A percentile compares a stretch with the other conserved stretches of the same genome.
phyloP scores from a whole-genome alignment of 257 asterid genomes.

The Lavandula angustifolia region DNA sequence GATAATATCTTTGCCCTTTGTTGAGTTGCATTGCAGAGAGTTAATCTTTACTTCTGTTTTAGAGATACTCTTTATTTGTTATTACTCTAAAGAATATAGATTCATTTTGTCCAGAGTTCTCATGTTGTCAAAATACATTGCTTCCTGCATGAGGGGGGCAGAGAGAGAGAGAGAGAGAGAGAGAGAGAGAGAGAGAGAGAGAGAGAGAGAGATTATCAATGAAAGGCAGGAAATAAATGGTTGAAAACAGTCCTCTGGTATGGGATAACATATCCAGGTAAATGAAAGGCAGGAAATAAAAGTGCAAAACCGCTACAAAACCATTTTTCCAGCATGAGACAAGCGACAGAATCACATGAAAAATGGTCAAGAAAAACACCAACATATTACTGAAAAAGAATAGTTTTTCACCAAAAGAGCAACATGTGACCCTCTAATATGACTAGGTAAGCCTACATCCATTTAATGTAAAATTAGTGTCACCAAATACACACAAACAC shows the following conservation, averaged over 20 bases:
- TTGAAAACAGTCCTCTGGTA: too few species aligned
- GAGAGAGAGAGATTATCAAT: too few species aligned
- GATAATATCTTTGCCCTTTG: conserved; percentile 35
- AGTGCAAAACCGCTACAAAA: not conserved
- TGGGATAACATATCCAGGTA: conserved; percentile 1
- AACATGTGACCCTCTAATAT: not conserved
- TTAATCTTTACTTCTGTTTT: not conserved
- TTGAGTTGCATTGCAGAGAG: conserved; percentile 27
- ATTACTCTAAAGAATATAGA: conserved; percentile 11
- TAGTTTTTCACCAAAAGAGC: conserved; percentile 19
- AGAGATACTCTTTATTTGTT: not conserved
- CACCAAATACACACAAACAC: too few species aligned
- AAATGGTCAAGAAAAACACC: conserved; percentile 4
- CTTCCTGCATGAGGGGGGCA: conserved; percentile 21
- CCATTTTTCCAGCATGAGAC: not conserved
- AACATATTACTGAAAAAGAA: not conserved
- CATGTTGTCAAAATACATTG: conserved; percentile 3
- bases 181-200: not conserved
- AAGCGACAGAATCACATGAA: conserved; percentile 25
- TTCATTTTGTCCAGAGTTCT: conserved; percentile 34
- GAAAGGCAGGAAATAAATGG: too few species aligned
- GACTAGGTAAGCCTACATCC: too few species aligned
- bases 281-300: conserved; percentile 10
- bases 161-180: not conserved
- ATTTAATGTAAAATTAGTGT: too few species aligned